These are phyloP conservation scores for Magnolia kwangsiensis DNA, from an alignment of 164 flowering plant species.

Conservation along the genomic window DNA sequence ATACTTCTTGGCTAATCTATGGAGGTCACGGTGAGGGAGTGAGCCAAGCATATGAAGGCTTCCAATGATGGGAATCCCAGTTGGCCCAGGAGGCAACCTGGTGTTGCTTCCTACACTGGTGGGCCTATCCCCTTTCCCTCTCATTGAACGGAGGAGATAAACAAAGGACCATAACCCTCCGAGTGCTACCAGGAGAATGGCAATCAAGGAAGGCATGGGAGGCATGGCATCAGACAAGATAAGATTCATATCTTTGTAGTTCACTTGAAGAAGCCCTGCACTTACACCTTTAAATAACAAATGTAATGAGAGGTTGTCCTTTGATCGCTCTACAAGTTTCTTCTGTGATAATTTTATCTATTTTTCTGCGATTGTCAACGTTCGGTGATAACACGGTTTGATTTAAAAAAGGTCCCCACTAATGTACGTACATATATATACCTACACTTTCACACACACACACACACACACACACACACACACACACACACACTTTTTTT, in stretches of 20 bases:
- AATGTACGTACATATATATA: too few relatives aligned
- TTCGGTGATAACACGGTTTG: too few relatives aligned
- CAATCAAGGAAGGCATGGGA: constrained; percentile 6
- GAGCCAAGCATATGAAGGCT: constrained; percentile 18
- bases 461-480: too few relatives aligned
- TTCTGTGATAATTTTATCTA: too few relatives aligned
- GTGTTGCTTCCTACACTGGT: neutral
- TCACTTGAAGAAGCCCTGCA: neutral
- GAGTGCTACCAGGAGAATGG: constrained; percentile 1
- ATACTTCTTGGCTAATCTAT: constrained; percentile 7
- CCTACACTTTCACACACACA: too few relatives aligned
- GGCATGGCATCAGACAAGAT: too few relatives aligned
- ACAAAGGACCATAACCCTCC: neutral
- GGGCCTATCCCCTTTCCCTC: neutral
- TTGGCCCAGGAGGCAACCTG: constrained; percentile 25
- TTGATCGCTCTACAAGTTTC: too few relatives aligned
- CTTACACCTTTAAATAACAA: too few relatives aligned
- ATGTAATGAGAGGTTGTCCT: too few relatives aligned
- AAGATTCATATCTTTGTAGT: neutral
- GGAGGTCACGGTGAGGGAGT: constrained; percentile 17
- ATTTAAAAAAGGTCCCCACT: too few relatives aligned
- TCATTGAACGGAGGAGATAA: neutral
- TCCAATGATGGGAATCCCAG: constrained; percentile 21
- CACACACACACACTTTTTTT: too few relatives aligned
- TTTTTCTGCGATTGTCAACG: too few relatives aligned